Evolutionary conservation across 176 grass and related monocot species (phyloP).

Genomic region (Tuctoria greenei): DNA sequence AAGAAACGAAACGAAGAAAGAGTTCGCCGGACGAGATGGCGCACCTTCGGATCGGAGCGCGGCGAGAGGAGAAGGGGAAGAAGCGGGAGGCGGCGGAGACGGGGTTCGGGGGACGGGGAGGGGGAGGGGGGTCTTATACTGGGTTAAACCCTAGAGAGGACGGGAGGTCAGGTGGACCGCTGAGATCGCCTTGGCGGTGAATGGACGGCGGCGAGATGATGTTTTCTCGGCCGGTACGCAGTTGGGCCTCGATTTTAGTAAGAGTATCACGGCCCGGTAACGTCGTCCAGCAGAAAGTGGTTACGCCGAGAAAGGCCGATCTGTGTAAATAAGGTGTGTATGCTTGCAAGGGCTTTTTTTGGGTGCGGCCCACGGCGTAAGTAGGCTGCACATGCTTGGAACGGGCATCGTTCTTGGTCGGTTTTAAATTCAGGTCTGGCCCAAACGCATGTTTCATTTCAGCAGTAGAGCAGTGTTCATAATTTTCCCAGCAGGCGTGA

Average conservation of each 20-base stretch:
- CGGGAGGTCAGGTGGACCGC: not conserved
- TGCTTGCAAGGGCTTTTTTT: not conserved
- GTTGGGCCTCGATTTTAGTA: not conserved
- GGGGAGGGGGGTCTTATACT: conserved; percentile 2
- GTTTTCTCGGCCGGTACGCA: not conserved
- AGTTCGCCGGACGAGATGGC: not conserved
- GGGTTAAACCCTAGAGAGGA: conserved; percentile 26
- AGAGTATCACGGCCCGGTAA: not conserved
- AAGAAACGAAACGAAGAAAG: not conserved
- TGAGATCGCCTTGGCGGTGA: not conserved
- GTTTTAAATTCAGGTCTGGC: not conserved
- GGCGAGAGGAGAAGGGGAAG: not conserved
- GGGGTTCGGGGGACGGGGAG: not conserved
- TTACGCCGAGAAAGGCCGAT: not conserved
- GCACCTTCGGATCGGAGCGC: conserved; percentile 24
- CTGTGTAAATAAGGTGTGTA: not conserved
- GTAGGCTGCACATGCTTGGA: not conserved
- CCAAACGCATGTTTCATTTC: not conserved
- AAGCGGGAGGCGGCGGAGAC: conserved; percentile 17
- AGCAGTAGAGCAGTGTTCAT: too few relatives aligned
- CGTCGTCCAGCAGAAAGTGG: not conserved
- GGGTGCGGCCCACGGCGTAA: not conserved
- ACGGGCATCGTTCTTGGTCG: not conserved
- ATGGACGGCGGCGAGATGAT: not conserved
- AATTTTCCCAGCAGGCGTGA: too few relatives aligned